Percentiles rank a stretch among this genome's conserved stretches.
These are phyloP conservation scores for Fusarium sp. DNA, from an alignment of 2,329 filamentous ascomycete genomes.

Conservation along the genomic window DNA sequence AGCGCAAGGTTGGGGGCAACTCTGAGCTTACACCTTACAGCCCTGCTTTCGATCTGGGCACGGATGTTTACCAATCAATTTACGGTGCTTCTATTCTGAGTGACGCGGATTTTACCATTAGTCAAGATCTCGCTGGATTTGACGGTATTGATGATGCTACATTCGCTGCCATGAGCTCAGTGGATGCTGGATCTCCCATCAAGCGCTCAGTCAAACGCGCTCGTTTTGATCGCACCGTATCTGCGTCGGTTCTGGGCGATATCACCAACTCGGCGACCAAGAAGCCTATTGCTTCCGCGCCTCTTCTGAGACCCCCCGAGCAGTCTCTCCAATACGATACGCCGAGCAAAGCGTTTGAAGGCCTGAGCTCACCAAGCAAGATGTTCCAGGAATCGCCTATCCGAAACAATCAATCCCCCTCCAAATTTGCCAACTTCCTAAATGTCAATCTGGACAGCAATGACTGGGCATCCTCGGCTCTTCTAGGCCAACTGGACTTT, in stretches of 20 bases:
- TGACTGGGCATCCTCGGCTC: slow-evolving; percentile 50
- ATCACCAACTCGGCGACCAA: slow-evolving; percentile 65
- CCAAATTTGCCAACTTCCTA: slow-evolving; percentile 57
- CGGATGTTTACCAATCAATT: slow-evolving; percentile 61
- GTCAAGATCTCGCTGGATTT: slow-evolving; percentile 55
- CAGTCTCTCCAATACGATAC: slow-evolving; percentile 60
- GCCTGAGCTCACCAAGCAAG: slow-evolving; percentile 67
- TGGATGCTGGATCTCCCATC: slow-evolving; percentile 71
- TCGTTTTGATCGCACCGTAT: slow-evolving; percentile 72
- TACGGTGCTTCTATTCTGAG: slow-evolving; percentile 58
- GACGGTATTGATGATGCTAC: slow-evolving; percentile 47
- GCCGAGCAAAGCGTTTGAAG: slow-evolving; percentile 67
- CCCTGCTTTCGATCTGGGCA: slow-evolving; percentile 73
- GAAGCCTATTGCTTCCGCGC: slow-evolving; percentile 63
- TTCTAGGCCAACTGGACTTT: slow-evolving; percentile 55
- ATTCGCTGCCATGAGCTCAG: slow-evolving; percentile 57
- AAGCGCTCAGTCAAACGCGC: slow-evolving; percentile 71
- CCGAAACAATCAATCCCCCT: slow-evolving; percentile 58
- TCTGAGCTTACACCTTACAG: slow-evolving; percentile 69
- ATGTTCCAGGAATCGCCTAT: slow-evolving; percentile 53
- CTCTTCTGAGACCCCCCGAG: slow-evolving; percentile 61
- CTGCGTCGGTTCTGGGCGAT: slow-evolving; percentile 70
- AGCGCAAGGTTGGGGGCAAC: slow-evolving; percentile 54
- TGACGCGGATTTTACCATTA: slow-evolving; percentile 71
- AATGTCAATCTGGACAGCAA: slow-evolving; percentile 51